Evolutionary conservation across 371 early-diverging fungal genomes (phyloP), one percentile per base, ranked within the genome.

Genomic region (Mortierella sp.): DNA sequence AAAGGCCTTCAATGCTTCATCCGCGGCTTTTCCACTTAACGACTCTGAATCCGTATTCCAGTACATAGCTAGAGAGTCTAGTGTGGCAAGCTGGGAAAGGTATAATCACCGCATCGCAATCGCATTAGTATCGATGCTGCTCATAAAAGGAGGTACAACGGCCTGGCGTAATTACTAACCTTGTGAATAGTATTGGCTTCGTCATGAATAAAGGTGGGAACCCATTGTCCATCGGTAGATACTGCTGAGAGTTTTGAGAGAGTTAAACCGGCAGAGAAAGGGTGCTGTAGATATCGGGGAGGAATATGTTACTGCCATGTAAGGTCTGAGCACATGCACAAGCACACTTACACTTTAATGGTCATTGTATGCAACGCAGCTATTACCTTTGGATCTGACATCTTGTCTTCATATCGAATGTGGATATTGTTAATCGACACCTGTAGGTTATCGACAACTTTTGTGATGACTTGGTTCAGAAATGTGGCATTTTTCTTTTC

Each of bases 381-480:
- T 1, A 32, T 24, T 71, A 86, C 86, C 55, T 86, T 87, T 5
- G 93, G 92, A 69, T 91, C 89, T 41, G 94, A 94, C 58, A 92
- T 74, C 63, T 88, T 86, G 84, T 99, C 99, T 76, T 97, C 98
- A 77, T 96, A 99, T 40, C 97, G 89, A 59, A 99, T 87, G 83
- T 98, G 98, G 61, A 99, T 98, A 84, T 97, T 96, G 57, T 94
- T 92, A 67, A 99, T 95, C 6, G 95, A 93, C 15, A 99, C 90
- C 72, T 99, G 98, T 47, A 99, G 81, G 74, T 99, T 99, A 76
- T 99, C 98, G 10, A 98, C 90, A 32, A 99, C 95, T 80, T 96
- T 96, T 4, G 97, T 94, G 40, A 95, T 87, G 13, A 99, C 88
- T 76, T 96, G 96, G 45, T 88, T 93, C 41, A 91, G 84, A 79